Percentiles rank a stretch among this genome's conserved stretches.
Evolutionary conservation across 1,139 yeast species (phyloP).

Genomic region (Nakaseomyces glabratus): DNA sequence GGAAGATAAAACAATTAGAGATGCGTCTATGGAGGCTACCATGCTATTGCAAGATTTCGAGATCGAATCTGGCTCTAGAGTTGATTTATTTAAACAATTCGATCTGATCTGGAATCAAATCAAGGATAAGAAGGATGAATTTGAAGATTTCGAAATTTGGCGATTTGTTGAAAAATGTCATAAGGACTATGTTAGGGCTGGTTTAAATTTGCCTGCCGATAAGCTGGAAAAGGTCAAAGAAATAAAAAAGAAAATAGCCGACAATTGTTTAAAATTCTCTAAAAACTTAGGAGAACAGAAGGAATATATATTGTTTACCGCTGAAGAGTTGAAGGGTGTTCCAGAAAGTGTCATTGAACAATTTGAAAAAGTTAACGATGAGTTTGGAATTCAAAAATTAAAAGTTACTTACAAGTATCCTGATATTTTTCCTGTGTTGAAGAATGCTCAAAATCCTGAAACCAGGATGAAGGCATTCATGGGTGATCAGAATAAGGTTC

Average conservation of each 20-base stretch:
- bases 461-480: conserved; percentile 59
- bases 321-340: conserved; percentile 63
- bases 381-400: conserved; percentile 34
- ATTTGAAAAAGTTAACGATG: conserved; percentile 42
- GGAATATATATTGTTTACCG: conserved; percentile 49
- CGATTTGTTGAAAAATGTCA: conserved; percentile 51
- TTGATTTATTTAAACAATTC: conserved; percentile 55
- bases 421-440: conserved; percentile 66
- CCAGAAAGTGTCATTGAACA: conserved; percentile 54
- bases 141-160: conserved; percentile 46
- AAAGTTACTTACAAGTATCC: conserved; percentile 78
- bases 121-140: conserved; percentile 29
- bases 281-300: conserved; percentile 66
- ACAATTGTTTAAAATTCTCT: conserved; percentile 46
- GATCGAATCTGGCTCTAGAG: conserved; percentile 58
- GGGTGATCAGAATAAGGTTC: conserved; percentile 59
- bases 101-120: conserved; percentile 39
- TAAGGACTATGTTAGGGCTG: conserved; percentile 52
- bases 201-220: conserved; percentile 51
- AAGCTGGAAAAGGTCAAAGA: conserved; percentile 48
- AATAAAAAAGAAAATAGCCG: conserved; percentile 51
- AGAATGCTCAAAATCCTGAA: conserved; percentile 51
- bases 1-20: conserved; percentile 50
- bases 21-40: conserved; percentile 59
- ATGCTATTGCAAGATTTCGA: conserved; percentile 45